Conservation (phyloP, 2,329 filamentous ascomycete species). For the Beauveria varroae region DNA sequence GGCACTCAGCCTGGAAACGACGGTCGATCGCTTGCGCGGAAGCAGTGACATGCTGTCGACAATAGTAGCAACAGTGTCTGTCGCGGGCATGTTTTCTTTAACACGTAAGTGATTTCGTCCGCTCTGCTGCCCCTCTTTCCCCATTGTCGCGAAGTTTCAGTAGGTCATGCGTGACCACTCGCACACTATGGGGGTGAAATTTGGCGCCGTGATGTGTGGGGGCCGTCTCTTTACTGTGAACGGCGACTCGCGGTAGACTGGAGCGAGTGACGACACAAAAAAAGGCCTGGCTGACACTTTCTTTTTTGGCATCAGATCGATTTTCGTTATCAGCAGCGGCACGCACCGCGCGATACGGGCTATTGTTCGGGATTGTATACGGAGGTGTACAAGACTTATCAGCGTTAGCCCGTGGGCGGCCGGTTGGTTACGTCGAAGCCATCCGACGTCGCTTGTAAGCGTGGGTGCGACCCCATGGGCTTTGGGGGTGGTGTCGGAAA, state of each 20-base stretch:
- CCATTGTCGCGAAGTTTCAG: background rate
- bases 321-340: constrained; percentile 72
- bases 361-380: constrained; percentile 71
- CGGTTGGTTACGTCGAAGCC: constrained; percentile 67
- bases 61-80: constrained; percentile 71
- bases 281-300: background rate
- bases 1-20: constrained; percentile 78
- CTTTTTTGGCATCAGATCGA: constrained; percentile 46
- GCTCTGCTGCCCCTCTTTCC: background rate
- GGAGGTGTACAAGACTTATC: constrained; percentile 74
- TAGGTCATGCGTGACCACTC: background rate
- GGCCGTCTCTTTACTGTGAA: background rate
- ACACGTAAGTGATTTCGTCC: constrained; percentile 55
- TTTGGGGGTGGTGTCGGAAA: background rate
- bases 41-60: constrained; percentile 73
- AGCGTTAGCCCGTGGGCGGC: constrained; percentile 60
- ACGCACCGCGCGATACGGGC: constrained; percentile 70
- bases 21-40: constrained; percentile 66
- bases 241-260: background rate
- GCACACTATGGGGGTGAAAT: background rate
- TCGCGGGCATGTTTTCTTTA: constrained; percentile 79
- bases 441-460: constrained; percentile 36
- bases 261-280: background rate
- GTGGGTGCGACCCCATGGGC: background rate
- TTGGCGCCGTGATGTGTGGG: background rate